Evolutionary conservation across 495 filamentous ascomycete genomes (phyloP).

Genomic region (Penicillium fimorum): DNA sequence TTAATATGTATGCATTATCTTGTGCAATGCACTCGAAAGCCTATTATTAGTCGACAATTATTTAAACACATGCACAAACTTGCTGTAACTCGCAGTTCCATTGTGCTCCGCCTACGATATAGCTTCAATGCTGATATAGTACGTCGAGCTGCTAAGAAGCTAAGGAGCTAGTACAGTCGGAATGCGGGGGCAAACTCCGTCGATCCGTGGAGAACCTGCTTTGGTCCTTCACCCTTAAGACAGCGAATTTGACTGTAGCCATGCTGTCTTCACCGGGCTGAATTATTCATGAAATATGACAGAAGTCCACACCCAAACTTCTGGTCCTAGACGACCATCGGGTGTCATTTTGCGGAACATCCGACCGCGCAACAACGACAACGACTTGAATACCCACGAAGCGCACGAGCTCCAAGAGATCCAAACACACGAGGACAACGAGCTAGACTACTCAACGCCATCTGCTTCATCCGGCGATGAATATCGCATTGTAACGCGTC

Average conservation of each 20-base stretch:
- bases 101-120: background rate
- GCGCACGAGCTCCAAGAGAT: constrained; percentile 33
- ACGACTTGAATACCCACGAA: constrained; percentile 19
- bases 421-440: constrained; percentile 25
- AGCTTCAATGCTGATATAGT: background rate
- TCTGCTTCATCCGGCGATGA: constrained; percentile 40
- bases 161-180: too few relatives aligned
- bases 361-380: constrained; percentile 16
- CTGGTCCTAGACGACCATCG: constrained; percentile 7
- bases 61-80: background rate
- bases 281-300: constrained; percentile 1
- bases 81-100: background rate
- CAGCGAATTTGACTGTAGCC: background rate
- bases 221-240: background rate
- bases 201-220: constrained; percentile 4
- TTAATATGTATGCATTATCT: too few relatives aligned
- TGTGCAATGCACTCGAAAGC: background rate
- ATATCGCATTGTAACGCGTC: constrained; percentile 34
- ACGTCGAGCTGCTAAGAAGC: too few relatives aligned
- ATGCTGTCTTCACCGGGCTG: background rate
- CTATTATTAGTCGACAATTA: background rate
- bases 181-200: background rate
- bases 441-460: constrained; percentile 15
- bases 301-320: background rate
- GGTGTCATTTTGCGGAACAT: constrained; percentile 6